Evolutionary conservation across 768 basidiomycete species (phyloP).

Genomic region (Steccherinum ochraceum): DNA sequence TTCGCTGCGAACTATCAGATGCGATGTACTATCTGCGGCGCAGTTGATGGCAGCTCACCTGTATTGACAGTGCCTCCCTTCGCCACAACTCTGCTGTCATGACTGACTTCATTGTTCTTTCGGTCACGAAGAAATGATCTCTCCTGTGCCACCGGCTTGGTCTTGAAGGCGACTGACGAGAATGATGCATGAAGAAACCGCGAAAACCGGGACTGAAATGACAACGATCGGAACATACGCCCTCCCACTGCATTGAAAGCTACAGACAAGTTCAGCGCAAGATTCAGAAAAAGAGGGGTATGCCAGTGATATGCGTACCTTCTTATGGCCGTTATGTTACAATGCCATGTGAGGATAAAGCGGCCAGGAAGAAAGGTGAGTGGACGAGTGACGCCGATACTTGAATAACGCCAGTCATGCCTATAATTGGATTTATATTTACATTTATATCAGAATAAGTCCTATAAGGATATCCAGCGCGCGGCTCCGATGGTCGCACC

Average conservation of each 20-base stretch:
- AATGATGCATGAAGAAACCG: slow-evolving; percentile 11
- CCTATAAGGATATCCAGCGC: too few relatives aligned
- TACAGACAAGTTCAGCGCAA: neutral
- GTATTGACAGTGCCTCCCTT: neutral
- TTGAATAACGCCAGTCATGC: too few relatives aligned
- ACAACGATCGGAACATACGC: slow-evolving; percentile 10
- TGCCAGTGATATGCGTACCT: too few relatives aligned
- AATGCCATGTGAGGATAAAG: too few relatives aligned
- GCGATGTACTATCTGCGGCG: neutral
- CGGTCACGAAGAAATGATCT: slow-evolving; percentile 9
- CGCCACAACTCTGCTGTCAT: neutral
- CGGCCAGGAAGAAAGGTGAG: too few relatives aligned
- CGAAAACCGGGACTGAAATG: slow-evolving; percentile 8
- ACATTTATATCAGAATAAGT: too few relatives aligned
- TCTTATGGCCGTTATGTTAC: too few relatives aligned
- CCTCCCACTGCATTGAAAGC: slow-evolving; percentile 4
- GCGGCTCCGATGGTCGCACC: too few relatives aligned
- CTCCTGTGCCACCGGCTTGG: slow-evolving; percentile 10
- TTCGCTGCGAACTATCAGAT: slow-evolving; percentile 34
- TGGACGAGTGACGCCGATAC: too few relatives aligned
- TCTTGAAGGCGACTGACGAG: slow-evolving; percentile 5
- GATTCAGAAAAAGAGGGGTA: too few relatives aligned
- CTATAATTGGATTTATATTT: too few relatives aligned
- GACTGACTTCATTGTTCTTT: neutral
- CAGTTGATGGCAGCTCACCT: slow-evolving; percentile 11